Conservation (phyloP, 805 yeast genomes). For the Pichia cabralensis region DNA sequence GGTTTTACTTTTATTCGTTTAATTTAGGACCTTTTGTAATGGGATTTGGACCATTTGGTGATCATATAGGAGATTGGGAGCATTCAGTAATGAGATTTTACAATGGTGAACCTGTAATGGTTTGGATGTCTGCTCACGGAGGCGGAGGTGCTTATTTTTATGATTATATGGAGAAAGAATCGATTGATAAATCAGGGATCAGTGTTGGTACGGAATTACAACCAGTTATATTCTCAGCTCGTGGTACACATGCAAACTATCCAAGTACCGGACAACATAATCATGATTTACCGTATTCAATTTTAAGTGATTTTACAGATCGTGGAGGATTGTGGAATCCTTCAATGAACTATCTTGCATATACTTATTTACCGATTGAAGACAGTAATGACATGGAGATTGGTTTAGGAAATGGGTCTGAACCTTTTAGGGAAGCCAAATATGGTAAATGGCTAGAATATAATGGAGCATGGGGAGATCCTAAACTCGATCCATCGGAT, state of each 20-base stretch:
- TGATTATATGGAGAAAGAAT: slow-evolving; percentile 51
- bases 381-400: slow-evolving; percentile 42
- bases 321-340: slow-evolving; percentile 97
- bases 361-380: slow-evolving; percentile 37
- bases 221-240: slow-evolving; percentile 80
- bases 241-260: slow-evolving; percentile 97
- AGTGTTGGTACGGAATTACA: slow-evolving; percentile 23
- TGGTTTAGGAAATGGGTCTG: slow-evolving; percentile 36
- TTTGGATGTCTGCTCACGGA: slow-evolving; percentile 98
- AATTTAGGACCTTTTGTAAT: slow-evolving; percentile 93
- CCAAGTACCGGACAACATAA: slow-evolving; percentile 94
- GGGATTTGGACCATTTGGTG: slow-evolving; percentile 97
- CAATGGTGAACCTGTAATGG: slow-evolving; percentile 66
- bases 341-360: slow-evolving; percentile 66
- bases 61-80: slow-evolving; percentile 98
- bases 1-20: slow-evolving; percentile 94
- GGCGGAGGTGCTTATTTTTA: slow-evolving; percentile 89
- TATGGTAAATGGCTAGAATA: slow-evolving; percentile 74
- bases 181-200: slow-evolving; percentile 6
- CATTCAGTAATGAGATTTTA: slow-evolving; percentile 81
- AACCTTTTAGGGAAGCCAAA: slow-evolving; percentile 39
- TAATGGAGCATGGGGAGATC: slow-evolving; percentile 88
- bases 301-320: slow-evolving; percentile 87
- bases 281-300: slow-evolving; percentile 89
- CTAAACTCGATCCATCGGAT: slow-evolving; percentile 52